Percentiles rank a stretch among this genome's conserved stretches.
phyloP scores from a whole-genome alignment of 768 basidiomycete species.

The Pisolithus tinctorius region DNA sequence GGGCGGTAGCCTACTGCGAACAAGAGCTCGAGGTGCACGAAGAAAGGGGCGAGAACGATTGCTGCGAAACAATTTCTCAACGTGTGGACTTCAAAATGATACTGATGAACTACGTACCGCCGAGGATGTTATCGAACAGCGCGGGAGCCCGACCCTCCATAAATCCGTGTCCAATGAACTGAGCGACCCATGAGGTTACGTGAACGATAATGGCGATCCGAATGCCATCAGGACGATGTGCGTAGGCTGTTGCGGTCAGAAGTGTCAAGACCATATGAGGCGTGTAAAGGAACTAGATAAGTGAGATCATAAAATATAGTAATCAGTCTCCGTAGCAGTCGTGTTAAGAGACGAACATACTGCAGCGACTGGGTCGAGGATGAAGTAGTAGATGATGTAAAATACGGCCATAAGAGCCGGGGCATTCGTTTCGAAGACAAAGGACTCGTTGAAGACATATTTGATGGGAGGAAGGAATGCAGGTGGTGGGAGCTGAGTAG shows the following conservation, averaged over 20 bases:
- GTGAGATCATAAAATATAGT: no score
- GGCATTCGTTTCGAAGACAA: constrained; percentile 66
- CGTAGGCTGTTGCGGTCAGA: constrained; percentile 66
- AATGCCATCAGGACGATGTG: constrained; percentile 44
- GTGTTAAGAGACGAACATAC: constrained; percentile 40
- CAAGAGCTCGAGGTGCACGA: constrained; percentile 87
- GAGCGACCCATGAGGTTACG: constrained; percentile 76
- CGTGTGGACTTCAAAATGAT: neutral
- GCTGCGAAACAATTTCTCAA: constrained; percentile 38
- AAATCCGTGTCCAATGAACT: constrained; percentile 85
- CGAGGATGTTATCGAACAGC: constrained; percentile 79
- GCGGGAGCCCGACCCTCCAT: constrained; percentile 89
- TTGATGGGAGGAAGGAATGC: constrained; percentile 46
- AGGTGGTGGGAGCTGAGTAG: constrained; percentile 43
- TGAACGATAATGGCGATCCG: constrained; percentile 52
- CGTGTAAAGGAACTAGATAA: constrained; percentile 63
- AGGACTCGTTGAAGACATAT: constrained; percentile 50
- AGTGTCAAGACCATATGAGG: constrained; percentile 63
- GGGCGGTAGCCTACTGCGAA: constrained; percentile 79
- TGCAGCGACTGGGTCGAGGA: constrained; percentile 79
- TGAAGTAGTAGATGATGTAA: constrained; percentile 71
- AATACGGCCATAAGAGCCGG: constrained; percentile 50
- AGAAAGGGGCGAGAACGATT: constrained; percentile 89
- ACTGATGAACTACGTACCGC: constrained; percentile 43
- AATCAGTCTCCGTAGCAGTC: neutral